phyloP scores from a whole-genome alignment of 2,329 filamentous ascomycete genomes.

The Monosporascus sp. region DNA sequence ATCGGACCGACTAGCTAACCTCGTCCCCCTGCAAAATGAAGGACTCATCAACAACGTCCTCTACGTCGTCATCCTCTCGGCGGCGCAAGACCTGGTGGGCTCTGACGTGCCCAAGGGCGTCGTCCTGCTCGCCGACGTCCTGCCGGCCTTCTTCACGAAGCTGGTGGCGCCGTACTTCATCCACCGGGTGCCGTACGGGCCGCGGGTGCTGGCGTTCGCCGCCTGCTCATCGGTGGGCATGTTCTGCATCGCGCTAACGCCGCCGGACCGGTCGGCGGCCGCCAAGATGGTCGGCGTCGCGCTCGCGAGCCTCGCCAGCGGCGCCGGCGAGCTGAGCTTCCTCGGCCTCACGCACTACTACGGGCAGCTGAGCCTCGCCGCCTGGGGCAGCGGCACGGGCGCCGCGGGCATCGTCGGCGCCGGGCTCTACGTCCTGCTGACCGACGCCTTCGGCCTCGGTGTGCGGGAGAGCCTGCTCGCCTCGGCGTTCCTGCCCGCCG shows the following conservation, averaged over 20 bases:
- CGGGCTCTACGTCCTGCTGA: constrained; percentile 80
- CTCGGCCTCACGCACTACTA: constrained; percentile 91
- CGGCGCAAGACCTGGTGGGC: constrained; percentile 91
- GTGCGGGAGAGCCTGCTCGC: constrained; percentile 70
- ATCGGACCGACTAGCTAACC: constrained; percentile 1
- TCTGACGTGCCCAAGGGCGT: constrained; percentile 80
- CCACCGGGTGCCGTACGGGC: constrained; percentile 73
- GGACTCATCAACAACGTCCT: constrained; percentile 95
- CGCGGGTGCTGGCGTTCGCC: constrained; percentile 71
- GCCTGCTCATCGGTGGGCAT: constrained; percentile 75
- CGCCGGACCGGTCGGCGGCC: constrained; percentile 57
- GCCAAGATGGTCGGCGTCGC: constrained; percentile 79
- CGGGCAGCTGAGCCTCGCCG: constrained; percentile 76
- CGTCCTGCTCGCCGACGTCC: constrained; percentile 86
- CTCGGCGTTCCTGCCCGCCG: constrained; percentile 70
- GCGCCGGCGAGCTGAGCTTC: constrained; percentile 86
- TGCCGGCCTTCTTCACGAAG: constrained; percentile 85
- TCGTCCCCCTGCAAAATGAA: constrained; percentile 28
- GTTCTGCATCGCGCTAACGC: constrained; percentile 80
- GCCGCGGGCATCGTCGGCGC: constrained; percentile 84
- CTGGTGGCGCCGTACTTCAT: constrained; percentile 91
- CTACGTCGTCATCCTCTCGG: constrained; percentile 93
- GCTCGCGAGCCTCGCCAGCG: constrained; percentile 78
- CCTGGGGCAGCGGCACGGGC: constrained; percentile 90
- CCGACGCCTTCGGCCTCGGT: constrained; percentile 69